phyloP scores from a whole-genome alignment of 768 basidiomycete genomes.

The Sporobolomyces pararoseus region DNA sequence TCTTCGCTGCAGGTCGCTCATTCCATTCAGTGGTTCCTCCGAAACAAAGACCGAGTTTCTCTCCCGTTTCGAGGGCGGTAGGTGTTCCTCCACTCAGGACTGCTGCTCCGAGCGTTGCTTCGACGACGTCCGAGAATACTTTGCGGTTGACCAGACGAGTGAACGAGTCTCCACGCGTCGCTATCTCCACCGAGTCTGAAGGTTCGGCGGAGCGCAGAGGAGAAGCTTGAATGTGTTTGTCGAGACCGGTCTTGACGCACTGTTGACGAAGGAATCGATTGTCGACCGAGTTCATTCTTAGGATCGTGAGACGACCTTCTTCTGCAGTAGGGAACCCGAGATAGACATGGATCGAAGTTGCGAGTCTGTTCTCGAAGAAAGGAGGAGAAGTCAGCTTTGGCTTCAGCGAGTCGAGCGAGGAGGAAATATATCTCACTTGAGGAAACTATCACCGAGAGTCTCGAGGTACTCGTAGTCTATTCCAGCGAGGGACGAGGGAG shows the following conservation, averaged over 20 bases:
- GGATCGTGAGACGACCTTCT: slow-evolving; percentile 71
- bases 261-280: slow-evolving; percentile 61
- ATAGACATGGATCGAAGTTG: slow-evolving; percentile 62
- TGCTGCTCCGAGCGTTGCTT: slow-evolving; percentile 73
- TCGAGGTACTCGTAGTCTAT: slow-evolving; percentile 83
- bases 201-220: slow-evolving; percentile 54
- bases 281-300: slow-evolving; percentile 64
- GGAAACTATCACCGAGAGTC: slow-evolving; percentile 65
- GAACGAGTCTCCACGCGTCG: slow-evolving; percentile 47
- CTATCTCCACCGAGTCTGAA: slow-evolving; percentile 49
- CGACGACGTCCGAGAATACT: slow-evolving; percentile 82
- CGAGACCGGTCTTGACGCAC: slow-evolving; percentile 58
- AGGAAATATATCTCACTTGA: slow-evolving; percentile 28
- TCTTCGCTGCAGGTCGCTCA: slow-evolving; percentile 54
- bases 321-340: slow-evolving; percentile 65
- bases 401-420: background rate
- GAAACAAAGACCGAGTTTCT: slow-evolving; percentile 64
- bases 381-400: background rate
- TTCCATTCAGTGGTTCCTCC: slow-evolving; percentile 70
- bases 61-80: slow-evolving; percentile 64
- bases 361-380: slow-evolving; percentile 66
- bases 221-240: slow-evolving; percentile 64
- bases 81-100: slow-evolving; percentile 69
- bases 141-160: slow-evolving; percentile 60
- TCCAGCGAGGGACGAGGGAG: slow-evolving; percentile 62